Percentiles rank a stretch among this genome's conserved stretches.
Evolutionary conservation across 441 rosid species (phyloP).

Genomic region (Erodium chrysanthum): DNA sequence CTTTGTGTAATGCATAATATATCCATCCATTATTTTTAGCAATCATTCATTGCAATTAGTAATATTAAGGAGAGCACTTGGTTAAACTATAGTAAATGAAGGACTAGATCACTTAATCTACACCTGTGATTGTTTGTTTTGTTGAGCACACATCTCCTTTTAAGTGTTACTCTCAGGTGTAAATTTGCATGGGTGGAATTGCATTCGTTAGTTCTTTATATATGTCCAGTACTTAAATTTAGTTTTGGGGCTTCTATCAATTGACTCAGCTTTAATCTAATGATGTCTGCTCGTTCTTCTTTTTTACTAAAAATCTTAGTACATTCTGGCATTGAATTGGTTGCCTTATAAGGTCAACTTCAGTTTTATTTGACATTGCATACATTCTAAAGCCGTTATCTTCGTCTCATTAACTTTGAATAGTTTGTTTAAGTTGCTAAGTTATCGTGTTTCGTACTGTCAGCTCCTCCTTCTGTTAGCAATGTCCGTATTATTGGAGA

Average conservation of each 20-base stretch:
- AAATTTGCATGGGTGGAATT: neutral
- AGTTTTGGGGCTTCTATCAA: neutral
- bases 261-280: neutral
- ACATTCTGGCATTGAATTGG: neutral
- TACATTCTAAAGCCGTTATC: neutral
- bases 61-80: neutral
- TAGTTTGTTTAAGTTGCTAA: conserved; percentile 9
- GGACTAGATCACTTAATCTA: neutral
- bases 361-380: neutral
- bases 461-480: conserved; percentile 91
- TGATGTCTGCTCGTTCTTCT: neutral
- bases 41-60: neutral
- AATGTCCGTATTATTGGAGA: conserved; percentile 78
- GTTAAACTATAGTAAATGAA: neutral
- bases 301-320: neutral
- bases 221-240: neutral
- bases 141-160: neutral
- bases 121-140: neutral
- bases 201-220: neutral
- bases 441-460: conserved; percentile 26
- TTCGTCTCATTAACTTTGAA: neutral
- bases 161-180: neutral
- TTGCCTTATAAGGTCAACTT: neutral
- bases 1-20: neutral
- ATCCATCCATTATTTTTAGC: neutral